A percentile compares a stretch with the other conserved stretches of the same genome.
phyloP scores from a whole-genome alignment of 805 yeast genomes.

The Pichia scutulata region DNA sequence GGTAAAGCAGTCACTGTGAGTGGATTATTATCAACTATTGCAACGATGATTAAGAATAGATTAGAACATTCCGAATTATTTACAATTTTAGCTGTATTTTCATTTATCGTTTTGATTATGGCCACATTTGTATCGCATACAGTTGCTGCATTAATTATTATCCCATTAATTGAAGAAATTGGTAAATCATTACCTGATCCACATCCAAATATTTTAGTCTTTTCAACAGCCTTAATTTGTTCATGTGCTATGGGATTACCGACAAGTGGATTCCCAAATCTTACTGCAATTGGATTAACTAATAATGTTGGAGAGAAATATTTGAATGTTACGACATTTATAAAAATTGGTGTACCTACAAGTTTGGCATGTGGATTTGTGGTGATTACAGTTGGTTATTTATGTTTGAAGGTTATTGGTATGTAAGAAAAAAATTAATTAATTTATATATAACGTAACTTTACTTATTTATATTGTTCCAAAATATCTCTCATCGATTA shows the following conservation, averaged over 20 bases:
- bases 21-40: conserved; percentile 76
- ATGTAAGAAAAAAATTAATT: conserved; percentile 29
- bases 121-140: conserved; percentile 97
- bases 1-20: conserved; percentile 94
- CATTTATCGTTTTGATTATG: conserved; percentile 68
- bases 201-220: conserved; percentile 76
- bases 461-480: conserved; percentile 40
- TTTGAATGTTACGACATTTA: conserved; percentile 77
- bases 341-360: conserved; percentile 85
- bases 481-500: conserved; percentile 69
- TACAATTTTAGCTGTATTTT: conserved; percentile 70
- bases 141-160: conserved; percentile 88
- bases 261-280: conserved; percentile 96
- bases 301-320: conserved; percentile 91
- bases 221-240: conserved; percentile 60
- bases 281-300: conserved; percentile 90
- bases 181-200: conserved; percentile 72
- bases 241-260: conserved; percentile 98
- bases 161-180: conserved; percentile 84
- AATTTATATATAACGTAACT: background rate
- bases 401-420: conserved; percentile 53
- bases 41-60: conserved; percentile 52
- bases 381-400: conserved; percentile 73
- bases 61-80: conserved; percentile 67
- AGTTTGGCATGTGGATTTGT: conserved; percentile 67